Percentiles rank a stretch among this genome's conserved stretches.
Conservation (phyloP, 2,329 filamentous ascomycete genomes). For the Aspergillus amoenus region DNA sequence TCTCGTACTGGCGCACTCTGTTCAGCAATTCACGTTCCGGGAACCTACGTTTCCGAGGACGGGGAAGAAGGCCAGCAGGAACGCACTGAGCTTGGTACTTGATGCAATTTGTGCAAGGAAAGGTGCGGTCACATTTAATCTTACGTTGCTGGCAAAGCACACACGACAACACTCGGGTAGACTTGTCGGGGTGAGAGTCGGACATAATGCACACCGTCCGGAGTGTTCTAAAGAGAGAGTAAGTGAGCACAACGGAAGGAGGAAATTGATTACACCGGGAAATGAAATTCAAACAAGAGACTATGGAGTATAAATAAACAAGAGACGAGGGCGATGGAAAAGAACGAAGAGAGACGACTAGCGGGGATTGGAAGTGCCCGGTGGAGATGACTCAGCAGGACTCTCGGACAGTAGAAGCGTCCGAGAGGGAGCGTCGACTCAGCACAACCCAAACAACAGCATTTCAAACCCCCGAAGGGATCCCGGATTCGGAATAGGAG, state of each 20-base stretch:
- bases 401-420: not conserved
- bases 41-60: slow-evolving; percentile 60
- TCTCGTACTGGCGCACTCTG: slow-evolving; percentile 68
- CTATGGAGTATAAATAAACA: too few relatives aligned
- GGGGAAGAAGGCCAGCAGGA: slow-evolving; percentile 45
- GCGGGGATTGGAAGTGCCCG: not conserved
- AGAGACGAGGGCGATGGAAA: not conserved
- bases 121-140: slow-evolving; percentile 70
- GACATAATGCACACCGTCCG: not conserved
- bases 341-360: not conserved
- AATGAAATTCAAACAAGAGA: not conserved
- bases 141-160: slow-evolving; percentile 75
- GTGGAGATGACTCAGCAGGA: not conserved
- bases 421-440: too few relatives aligned
- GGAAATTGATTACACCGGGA: not conserved
- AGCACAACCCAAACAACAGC: too few relatives aligned
- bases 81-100: slow-evolving; percentile 60
- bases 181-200: not conserved
- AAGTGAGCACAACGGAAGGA: not conserved
- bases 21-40: slow-evolving; percentile 70
- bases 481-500: too few relatives aligned
- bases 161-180: slow-evolving; percentile 48
- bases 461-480: too few relatives aligned
- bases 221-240: too few relatives aligned
- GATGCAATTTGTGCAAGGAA: slow-evolving; percentile 69